Evolutionary conservation across 176 grass and related monocot genomes (phyloP).

Genomic region (Hsuehochloa calcarea): DNA sequence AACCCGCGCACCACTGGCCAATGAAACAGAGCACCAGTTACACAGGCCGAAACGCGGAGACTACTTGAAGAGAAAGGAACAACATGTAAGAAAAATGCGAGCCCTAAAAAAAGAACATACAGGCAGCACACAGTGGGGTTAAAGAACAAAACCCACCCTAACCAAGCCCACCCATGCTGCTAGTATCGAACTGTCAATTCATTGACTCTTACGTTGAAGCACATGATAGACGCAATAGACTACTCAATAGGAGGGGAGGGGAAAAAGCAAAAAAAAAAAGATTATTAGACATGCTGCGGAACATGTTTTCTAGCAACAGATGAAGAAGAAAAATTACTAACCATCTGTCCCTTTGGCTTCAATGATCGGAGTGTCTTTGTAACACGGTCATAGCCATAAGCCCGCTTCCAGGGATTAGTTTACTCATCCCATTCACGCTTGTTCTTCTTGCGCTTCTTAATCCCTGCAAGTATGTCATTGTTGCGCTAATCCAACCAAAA

Average conservation of each 20-base stretch:
- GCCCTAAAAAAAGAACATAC: too few relatives aligned
- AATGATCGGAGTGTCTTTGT: constrained; percentile 79
- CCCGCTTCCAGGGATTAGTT: constrained; percentile 77
- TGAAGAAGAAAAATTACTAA: constrained; percentile 32
- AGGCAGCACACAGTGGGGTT: too few relatives aligned
- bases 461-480: constrained; percentile 37
- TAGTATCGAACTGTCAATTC: too few relatives aligned
- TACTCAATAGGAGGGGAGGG: background rate
- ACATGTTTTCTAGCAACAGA: background rate
- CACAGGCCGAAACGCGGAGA: too few relatives aligned
- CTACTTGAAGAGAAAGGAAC: too few relatives aligned
- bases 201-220: too few relatives aligned
- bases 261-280: too few relatives aligned
- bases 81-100: too few relatives aligned
- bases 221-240: constrained; percentile 2
- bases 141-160: too few relatives aligned
- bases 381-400: constrained; percentile 73
- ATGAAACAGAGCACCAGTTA: too few relatives aligned
- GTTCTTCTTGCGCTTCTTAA: constrained; percentile 73
- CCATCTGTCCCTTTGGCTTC: constrained; percentile 74
- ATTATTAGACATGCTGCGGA: background rate
- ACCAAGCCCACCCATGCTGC: too few relatives aligned
- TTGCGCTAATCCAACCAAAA: background rate
- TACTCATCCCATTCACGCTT: constrained; percentile 85
- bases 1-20: too few relatives aligned